Percentiles rank a stretch among this genome's conserved stretches.
These are phyloP conservation scores for Arthrobotrys megalospora DNA, from an alignment of 2,329 filamentous ascomycete genomes.

Conservation along the genomic window DNA sequence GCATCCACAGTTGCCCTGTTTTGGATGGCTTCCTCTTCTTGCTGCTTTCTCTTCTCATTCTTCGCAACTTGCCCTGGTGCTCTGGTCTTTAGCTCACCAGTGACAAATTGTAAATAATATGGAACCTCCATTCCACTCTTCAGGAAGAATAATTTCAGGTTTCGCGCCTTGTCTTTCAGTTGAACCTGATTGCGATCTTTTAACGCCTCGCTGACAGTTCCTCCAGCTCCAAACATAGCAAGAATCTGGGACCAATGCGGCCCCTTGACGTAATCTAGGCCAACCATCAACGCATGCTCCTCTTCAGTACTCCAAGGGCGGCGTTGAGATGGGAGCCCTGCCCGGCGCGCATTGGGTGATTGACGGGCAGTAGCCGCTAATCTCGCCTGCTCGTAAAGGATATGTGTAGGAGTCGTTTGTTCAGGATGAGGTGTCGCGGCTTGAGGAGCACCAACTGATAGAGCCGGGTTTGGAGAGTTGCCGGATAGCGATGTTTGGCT, in stretches of 20 bases:
- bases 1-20: conserved; percentile 57
- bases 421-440: conserved; percentile 65
- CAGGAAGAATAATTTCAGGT: conserved; percentile 90
- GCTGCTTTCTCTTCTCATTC: conserved; percentile 68
- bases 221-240: conserved; percentile 83
- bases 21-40: conserved; percentile 60
- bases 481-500: conserved; percentile 49
- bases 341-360: conserved; percentile 71
- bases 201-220: conserved; percentile 84
- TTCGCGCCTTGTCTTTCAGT: conserved; percentile 91
- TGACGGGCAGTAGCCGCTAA: conserved; percentile 73
- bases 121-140: conserved; percentile 94
- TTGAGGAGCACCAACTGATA: conserved; percentile 43
- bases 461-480: conserved; percentile 43
- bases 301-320: conserved; percentile 91
- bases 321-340: conserved; percentile 73
- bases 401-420: conserved; percentile 71
- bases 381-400: conserved; percentile 74
- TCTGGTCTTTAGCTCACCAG: conserved; percentile 88
- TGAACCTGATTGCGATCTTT: conserved; percentile 93
- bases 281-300: conserved; percentile 89
- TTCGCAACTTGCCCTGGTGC: conserved; percentile 81
- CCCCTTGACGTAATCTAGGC: conserved; percentile 88
- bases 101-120: conserved; percentile 87
- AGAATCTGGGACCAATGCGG: conserved; percentile 95